Percentiles rank a stretch among this genome's conserved stretches.
phyloP scores from a whole-genome alignment of 1,284 basidiomycete genomes.

The Ceratobasidium sp. region DNA sequence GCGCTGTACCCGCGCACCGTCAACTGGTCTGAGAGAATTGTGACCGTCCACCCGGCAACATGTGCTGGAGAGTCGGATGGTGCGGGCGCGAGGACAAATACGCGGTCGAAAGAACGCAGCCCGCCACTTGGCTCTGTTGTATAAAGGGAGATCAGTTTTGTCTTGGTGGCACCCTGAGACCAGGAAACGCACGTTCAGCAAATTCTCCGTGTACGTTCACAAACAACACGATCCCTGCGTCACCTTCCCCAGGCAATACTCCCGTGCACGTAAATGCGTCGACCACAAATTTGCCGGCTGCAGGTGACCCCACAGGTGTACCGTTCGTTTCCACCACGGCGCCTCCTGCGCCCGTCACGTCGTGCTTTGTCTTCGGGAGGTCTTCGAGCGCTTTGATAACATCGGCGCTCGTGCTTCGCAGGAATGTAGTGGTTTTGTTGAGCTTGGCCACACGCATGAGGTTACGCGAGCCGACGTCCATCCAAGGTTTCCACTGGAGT shows the following conservation, averaged over 20 bases:
- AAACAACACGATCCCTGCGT: constrained; percentile 67
- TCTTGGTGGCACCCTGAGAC: constrained; percentile 55
- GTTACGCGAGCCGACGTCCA: constrained; percentile 78
- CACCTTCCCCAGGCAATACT: constrained; percentile 58
- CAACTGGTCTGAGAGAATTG: constrained; percentile 89
- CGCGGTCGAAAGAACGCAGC: constrained; percentile 91
- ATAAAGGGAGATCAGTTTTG: constrained; percentile 48
- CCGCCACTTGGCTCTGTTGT: constrained; percentile 61
- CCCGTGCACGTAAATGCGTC: constrained; percentile 87
- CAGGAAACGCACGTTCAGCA: constrained; percentile 74
- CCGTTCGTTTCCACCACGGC: background rate
- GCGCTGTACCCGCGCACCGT: constrained; percentile 86
- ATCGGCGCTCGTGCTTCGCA: constrained; percentile 76
- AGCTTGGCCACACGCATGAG: constrained; percentile 71
- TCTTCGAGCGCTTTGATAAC: constrained; percentile 69
- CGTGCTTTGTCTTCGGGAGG: constrained; percentile 84
- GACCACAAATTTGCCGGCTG: constrained; percentile 83
- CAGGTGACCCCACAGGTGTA: constrained; percentile 16
- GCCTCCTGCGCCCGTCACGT: constrained; percentile 65
- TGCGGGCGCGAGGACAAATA: constrained; percentile 87
- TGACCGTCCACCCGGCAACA: constrained; percentile 86
- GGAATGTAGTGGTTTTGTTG: constrained; percentile 70
- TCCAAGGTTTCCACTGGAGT: constrained; percentile 79
- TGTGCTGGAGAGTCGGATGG: constrained; percentile 82
- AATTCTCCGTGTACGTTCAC: constrained; percentile 93